A percentile compares a stretch with the other conserved stretches of the same genome.
Evolutionary conservation across 176 grass and related monocot species (phyloP).

Genomic region (Neostapfia colusana): DNA sequence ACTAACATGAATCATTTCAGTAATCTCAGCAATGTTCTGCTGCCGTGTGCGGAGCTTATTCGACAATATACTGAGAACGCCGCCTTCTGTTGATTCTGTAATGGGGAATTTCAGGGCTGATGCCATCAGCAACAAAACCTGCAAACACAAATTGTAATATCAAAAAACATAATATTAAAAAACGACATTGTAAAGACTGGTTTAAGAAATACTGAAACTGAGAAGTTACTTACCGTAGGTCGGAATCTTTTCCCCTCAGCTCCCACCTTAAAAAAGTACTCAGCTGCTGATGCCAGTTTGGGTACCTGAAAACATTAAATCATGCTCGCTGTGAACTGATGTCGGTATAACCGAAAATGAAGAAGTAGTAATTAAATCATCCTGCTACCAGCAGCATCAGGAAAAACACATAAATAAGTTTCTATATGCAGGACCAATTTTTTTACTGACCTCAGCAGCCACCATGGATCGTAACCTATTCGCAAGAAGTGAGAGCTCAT

Average conservation of each 20-base stretch:
- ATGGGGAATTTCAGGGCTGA: constrained; percentile 85
- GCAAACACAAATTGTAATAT: constrained; percentile 25
- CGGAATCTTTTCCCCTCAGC: constrained; percentile 95
- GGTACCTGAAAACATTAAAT: constrained; percentile 64
- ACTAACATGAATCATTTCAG: constrained; percentile 99
- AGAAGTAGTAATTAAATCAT: not conserved
- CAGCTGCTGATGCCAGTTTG: constrained; percentile 88
- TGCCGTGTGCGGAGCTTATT: constrained; percentile 69
- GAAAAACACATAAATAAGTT: not conserved
- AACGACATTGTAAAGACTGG: not conserved
- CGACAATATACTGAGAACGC: constrained; percentile 63
- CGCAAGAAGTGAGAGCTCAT: constrained; percentile 82
- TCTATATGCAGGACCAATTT: not conserved
- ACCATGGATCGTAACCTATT: constrained; percentile 87
- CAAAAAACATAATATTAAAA: not conserved
- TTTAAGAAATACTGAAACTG: not conserved
- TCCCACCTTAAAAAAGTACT: constrained; percentile 90
- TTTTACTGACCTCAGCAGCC: constrained; percentile 65
- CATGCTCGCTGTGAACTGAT: not conserved
- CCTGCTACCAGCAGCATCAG: not conserved
- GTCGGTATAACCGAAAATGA: not conserved
- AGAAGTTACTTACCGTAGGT: constrained; percentile 82
- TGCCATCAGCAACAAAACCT: constrained; percentile 95
- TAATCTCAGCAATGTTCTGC: constrained; percentile 85
- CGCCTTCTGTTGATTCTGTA: constrained; percentile 47